phyloP scores from a whole-genome alignment of 257 asterid species.

The Datura wrightii region DNA sequence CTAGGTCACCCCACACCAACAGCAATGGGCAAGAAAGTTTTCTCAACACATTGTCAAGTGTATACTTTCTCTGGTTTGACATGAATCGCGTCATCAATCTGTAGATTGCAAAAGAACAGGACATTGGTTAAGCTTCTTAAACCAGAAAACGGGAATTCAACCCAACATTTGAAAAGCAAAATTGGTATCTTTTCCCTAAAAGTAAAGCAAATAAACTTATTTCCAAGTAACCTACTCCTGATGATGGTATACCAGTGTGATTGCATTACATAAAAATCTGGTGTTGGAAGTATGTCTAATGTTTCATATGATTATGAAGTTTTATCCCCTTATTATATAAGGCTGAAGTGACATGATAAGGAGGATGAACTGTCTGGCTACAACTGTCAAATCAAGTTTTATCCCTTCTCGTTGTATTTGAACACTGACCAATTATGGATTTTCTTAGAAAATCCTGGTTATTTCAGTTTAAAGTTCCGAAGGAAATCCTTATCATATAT shows the following conservation, averaged over 20 bases:
- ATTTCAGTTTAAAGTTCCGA: neutral
- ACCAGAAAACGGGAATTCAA: neutral
- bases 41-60: constrained; percentile 72
- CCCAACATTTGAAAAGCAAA: neutral
- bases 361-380: neutral
- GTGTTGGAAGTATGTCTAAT: neutral
- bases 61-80: constrained; percentile 81
- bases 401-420: neutral
- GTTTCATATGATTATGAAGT: neutral
- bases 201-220: neutral
- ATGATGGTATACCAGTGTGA: neutral
- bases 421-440: neutral
- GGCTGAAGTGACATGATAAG: neutral
- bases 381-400: neutral
- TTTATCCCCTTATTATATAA: neutral
- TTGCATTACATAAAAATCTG: neutral
- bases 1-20: constrained; percentile 89
- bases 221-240: neutral
- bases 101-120: constrained; percentile 35
- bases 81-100: constrained; percentile 84
- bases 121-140: neutral
- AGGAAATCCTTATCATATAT: neutral
- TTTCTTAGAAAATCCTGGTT: neutral
- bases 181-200: neutral
- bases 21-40: constrained; percentile 82